These are phyloP conservation scores for Fonsecaea erecta DNA, from an alignment of 2,329 filamentous ascomycete genomes.

Conservation along the genomic window DNA sequence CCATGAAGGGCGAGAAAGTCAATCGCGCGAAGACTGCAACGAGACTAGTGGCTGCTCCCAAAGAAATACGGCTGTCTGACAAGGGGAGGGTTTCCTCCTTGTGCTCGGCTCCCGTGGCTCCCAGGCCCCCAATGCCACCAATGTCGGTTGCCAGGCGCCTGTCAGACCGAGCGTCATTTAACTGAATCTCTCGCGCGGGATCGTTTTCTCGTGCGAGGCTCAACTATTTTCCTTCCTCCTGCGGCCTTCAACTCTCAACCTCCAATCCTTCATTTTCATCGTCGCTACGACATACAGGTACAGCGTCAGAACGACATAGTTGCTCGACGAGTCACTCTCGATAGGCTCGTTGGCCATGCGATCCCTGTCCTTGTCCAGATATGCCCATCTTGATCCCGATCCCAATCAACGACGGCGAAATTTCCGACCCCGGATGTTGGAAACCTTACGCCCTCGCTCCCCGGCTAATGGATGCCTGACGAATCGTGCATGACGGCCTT, in stretches of 20 bases:
- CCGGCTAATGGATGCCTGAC: constrained; percentile 5
- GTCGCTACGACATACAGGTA: no score
- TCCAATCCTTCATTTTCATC: neutral
- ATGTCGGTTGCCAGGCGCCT: neutral
- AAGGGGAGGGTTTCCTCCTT: no score
- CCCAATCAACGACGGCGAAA: neutral
- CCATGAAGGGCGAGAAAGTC: neutral
- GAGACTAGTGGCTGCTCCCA: neutral
- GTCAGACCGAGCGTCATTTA: neutral
- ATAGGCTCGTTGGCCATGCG: no score
- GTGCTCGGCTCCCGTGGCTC: neutral
- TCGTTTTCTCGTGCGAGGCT: neutral
- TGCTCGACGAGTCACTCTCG: no score
- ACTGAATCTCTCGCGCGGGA: neutral
- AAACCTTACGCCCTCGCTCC: neutral
- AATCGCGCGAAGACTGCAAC: constrained; percentile 2
- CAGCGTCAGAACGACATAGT: no score
- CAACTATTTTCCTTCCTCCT: neutral
- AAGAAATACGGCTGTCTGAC: neutral
- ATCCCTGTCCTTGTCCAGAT: neutral
- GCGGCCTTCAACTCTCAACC: neutral
- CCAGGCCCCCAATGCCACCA: neutral
- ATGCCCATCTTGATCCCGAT: neutral
- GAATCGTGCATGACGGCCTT: constrained; percentile 11
- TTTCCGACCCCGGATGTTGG: neutral